Base-by-base conservation (phyloP, 805 yeast species). In the Ogataea nonfermentans region DNA sequence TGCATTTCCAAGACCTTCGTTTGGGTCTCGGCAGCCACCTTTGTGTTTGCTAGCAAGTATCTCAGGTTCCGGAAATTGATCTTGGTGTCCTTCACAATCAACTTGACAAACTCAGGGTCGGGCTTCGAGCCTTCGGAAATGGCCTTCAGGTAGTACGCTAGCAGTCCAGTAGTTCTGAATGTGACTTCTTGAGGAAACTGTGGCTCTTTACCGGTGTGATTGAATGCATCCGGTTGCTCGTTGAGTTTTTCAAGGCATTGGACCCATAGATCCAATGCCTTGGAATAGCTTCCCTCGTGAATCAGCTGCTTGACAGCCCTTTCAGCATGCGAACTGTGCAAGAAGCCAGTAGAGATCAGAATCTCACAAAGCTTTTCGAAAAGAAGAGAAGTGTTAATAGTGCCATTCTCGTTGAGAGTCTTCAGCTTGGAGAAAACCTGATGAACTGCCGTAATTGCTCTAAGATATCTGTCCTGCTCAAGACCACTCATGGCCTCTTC, bases 211-310 rank as follows among this genome's bases (percentile, higher is more conserved):
- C 24, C 25, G 24, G 27, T 29, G 8, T 24, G 20, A 39, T n/a
- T n/a, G 12, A 35, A 44, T 22, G 32, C 33, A 15, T 39, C 46
- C 6, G 56, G 57, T 24, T 46, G 49, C 16, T 32, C 23, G 29
- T 48, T 57, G 30, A 51, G 47, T 39, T 55, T 57, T 32, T 58
- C 60, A 13, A 53, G 34, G 16, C 50, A 35, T 27, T 57, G 57
- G 30, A 58, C 49, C 57, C 59, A 62, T 4, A 54, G 17, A n/a
- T 55, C 48, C 20, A 63, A 35, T 3, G 62, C 64, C 29, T 52
- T 54, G 7, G 52, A 27, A 29, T 41, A 52, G 28, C 57, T 51
- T 5, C 39, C 37, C 17, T 62, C 66, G 4, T 14, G 12, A 6
- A 58, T 22, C 8, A 59, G 45, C n/a, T 41, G 37, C 7, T 26